Percentiles rank a stretch among this genome's conserved stretches.
Evolutionary conservation across 2,329 filamentous ascomycete species (phyloP).

Genomic region (Cladosporium cucumerinum): DNA sequence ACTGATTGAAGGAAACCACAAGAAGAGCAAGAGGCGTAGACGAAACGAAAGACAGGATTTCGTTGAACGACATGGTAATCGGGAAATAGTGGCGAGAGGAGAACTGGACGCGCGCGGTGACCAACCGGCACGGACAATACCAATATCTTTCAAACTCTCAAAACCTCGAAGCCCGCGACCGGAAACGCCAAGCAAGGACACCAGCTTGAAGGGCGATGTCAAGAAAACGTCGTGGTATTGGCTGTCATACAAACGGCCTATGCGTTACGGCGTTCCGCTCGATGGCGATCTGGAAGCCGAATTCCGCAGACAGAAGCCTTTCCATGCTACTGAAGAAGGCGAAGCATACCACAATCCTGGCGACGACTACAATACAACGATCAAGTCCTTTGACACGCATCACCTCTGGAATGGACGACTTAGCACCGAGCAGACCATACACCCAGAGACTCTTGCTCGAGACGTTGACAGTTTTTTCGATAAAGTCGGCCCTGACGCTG

Average conservation of each 20-base stretch:
- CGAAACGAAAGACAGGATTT: neutral
- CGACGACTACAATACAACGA: neutral
- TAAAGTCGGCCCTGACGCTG: neutral
- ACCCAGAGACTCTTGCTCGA: neutral
- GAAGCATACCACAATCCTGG: neutral
- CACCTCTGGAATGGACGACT: neutral
- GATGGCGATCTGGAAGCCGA: neutral
- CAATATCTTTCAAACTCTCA: neutral
- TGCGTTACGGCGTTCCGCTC: neutral
- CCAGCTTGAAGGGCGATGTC: neutral
- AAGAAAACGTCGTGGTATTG: neutral
- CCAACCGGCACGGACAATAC: neutral
- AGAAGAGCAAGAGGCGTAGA: neutral
- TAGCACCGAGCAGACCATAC: no score
- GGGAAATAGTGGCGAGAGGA: neutral
- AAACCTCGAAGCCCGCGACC: no score
- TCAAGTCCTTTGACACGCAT: neutral
- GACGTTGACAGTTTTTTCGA: conserved; percentile 6
- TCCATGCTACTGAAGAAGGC: neutral
- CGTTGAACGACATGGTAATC: neutral
- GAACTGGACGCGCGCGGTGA: neutral
- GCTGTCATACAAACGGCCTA: neutral
- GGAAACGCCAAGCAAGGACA: neutral
- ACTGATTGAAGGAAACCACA: conserved; percentile 14
- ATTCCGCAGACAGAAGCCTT: neutral